Evolutionary conservation across 257 asterid species (phyloP), one percentile per base, ranked within the genome.

Genomic region (Capsicum chinense): DNA sequence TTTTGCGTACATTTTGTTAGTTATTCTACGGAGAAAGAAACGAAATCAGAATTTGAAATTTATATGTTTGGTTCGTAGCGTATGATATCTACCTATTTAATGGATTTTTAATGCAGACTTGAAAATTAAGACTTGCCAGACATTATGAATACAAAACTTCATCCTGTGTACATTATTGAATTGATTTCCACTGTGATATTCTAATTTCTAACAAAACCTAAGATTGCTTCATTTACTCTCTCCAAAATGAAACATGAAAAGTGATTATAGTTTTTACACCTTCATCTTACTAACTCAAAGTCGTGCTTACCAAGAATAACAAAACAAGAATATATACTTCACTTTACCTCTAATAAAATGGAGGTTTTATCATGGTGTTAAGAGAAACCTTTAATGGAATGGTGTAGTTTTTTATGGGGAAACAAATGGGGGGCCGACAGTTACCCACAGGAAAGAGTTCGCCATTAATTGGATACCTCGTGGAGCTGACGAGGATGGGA

Each of bases 401-500:
- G 13, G 48, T 54, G 47, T 19, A 44, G 21, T 11, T 44, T 26
- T 81, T 59, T 10, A 48, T n/a, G 48, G 48, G 50, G 50, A 63
- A 62, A 66, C 7, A 68, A 66, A 11, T 26, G 86, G 86, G 86
- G 86, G 16, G 6, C 79, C 79, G 15, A 78, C 80, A 5, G 44
- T 64, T 13, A 68, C 48, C 83, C 80, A 56, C 60, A 35, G 37
- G 26, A 39, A 67, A 17, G 19, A 63, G 81, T 71, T 82, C 33
- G 54, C 58, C 59, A 56, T 83, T 86, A 2, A 9, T 14, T 6
- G 56, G 56, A 70, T 78, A 81, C 9, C 1, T 26, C 89, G 91
- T 88, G 92, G 90, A 58, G 91, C 88, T 88, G 94, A 91, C 89
- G 85, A 88, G 92, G 94, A 86, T 37, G 56, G 84, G 78, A 6